Conservation (phyloP, 2,329 filamentous ascomycete species). For the Arthroderma sp. region DNA sequence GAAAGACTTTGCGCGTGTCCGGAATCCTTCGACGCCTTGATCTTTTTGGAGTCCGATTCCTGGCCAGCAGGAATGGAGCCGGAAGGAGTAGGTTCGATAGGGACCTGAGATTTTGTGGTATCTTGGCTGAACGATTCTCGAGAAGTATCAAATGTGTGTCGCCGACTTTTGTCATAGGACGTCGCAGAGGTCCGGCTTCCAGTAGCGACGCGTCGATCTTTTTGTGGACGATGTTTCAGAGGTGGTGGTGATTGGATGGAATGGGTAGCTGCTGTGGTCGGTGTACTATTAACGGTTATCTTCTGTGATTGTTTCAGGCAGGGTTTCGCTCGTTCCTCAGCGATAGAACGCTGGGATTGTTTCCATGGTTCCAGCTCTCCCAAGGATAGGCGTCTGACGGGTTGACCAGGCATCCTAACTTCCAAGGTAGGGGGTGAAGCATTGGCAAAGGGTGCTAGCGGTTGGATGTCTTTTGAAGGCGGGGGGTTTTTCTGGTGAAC, state of each 20-base stretch:
- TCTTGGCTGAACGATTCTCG: too few species aligned
- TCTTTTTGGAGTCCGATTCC: too few species aligned
- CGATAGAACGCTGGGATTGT: conserved; percentile 18
- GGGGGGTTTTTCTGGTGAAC: too few species aligned
- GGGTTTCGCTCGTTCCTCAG: conserved; percentile 21
- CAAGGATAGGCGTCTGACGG: conserved; percentile 27
- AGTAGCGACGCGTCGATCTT: conserved; percentile 14
- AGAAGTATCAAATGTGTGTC: too few species aligned
- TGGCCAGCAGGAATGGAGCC: too few species aligned
- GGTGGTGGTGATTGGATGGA: conserved; percentile 26
- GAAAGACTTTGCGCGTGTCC: conserved; percentile 6
- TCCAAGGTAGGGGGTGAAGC: conserved; percentile 23
- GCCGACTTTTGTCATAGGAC: too few species aligned
- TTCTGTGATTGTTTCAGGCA: conserved; percentile 22
- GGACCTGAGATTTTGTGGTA: too few species aligned
- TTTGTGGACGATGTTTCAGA: conserved; percentile 27
- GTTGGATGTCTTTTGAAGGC: background rate
- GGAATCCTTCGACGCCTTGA: too few species aligned
- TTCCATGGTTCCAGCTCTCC: conserved; percentile 26
- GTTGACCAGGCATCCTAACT: conserved; percentile 24
- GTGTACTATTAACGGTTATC: conserved; percentile 19
- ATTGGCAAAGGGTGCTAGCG: conserved; percentile 13
- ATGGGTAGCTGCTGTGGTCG: conserved; percentile 13
- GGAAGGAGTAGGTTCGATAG: too few species aligned
- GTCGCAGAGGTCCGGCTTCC: background rate